Base-by-base conservation (phyloP, 192 early-diverging fungal species). In the Gonapodya prolifera region DNA sequence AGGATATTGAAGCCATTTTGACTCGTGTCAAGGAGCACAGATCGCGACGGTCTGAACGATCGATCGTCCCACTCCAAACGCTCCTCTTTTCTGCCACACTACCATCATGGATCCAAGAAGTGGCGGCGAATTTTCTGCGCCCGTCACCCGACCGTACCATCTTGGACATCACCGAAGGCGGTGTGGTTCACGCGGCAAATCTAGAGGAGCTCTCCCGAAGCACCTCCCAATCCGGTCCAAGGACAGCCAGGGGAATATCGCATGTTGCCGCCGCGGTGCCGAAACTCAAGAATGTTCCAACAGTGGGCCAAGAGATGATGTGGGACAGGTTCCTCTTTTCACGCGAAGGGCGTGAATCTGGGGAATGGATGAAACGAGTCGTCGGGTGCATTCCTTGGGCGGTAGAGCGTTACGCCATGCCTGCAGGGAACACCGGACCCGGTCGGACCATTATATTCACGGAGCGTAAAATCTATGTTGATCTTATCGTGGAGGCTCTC, bases 401-500 rank as follows among this genome's bases (percentile, higher is more conserved):
- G 8, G 45, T 61, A 23, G 45, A 61, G 23, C 8, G 23, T 8
- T 61, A 61, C 45, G 45, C 8, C 45, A 8, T 8, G 8, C 8
- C 8, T 23, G 23, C 45, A 8, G 8, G 8, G 45, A 16, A 8
- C 45, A 61, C 45, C 8, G 45, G 23, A 8, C 45, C 45, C 8
- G 8, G 8, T 1, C 88, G 94, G 77, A 92, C 93, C 0, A 94
- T 98, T 73, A 93, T 98, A 77, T 98, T 98, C 83, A 94, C 93
- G 34, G 94, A 97, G 81, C 97, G 94, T 75, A 98, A 97, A 84
- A 88, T 87, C 80, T 93, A 91, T 86, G 94, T 91, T 29, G 92
- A 92, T 81, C 91, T 93, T 78, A 81, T 95, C 18, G 71, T 73
- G 8, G 71, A 73, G 33, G 91, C 84, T 30, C 80, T 92, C 76